phyloP scores from a whole-genome alignment of 164 flowering plant genomes.

The Berberis vulgaris region DNA sequence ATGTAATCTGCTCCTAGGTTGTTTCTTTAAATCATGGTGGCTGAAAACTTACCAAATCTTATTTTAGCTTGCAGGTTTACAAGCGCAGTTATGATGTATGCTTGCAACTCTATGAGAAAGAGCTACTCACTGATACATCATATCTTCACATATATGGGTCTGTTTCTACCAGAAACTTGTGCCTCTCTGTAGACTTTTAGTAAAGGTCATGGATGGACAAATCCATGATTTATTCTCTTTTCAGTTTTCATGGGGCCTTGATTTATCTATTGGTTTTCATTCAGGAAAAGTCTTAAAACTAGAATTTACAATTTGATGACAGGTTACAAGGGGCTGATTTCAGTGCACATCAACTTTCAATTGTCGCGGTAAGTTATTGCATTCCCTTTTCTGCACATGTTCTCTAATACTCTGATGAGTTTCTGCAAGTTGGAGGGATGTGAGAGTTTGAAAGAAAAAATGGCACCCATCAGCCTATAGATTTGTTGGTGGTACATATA shows the following conservation, averaged over 20 bases:
- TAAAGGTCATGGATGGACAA: neutral
- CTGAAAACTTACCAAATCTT: neutral
- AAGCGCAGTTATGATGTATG: constrained; percentile 81
- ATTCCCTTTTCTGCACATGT: neutral
- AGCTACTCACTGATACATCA: constrained; percentile 68
- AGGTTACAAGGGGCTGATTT: constrained; percentile 64
- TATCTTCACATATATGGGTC: constrained; percentile 87
- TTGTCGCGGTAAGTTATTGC: constrained; percentile 68
- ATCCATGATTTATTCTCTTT: neutral
- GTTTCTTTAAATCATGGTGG: no score
- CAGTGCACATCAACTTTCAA: constrained; percentile 72
- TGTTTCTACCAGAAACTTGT: constrained; percentile 7
- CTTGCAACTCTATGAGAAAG: constrained; percentile 89
- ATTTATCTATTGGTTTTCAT: neutral
- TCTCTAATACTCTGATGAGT: neutral
- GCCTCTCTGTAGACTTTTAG: neutral
- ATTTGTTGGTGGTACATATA: neutral
- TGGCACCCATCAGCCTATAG: no score
- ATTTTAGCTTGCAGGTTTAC: constrained; percentile 49
- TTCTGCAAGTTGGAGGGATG: neutral
- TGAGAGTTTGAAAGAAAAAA: neutral
- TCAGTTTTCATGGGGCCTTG: neutral
- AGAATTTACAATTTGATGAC: constrained; percentile 6
- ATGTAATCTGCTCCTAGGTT: no score
- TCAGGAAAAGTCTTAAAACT: neutral